Percentiles rank a stretch among this genome's conserved stretches.
phyloP scores from a whole-genome alignment of 805 yeast species.

The Candida ascalaphidarum region DNA sequence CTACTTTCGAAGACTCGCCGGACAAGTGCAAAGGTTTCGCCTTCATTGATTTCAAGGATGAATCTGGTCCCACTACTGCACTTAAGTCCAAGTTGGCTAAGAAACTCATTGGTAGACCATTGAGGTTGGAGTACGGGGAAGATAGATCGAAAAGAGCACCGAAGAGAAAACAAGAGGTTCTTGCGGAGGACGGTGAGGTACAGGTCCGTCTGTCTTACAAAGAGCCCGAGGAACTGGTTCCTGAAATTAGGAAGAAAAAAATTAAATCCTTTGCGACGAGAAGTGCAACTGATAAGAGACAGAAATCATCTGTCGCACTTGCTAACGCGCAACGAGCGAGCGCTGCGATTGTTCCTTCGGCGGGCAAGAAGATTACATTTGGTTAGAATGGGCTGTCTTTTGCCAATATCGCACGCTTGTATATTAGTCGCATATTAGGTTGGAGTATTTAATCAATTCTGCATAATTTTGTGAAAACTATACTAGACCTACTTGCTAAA shows the following conservation, averaged over 20 bases:
- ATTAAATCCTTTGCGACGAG: no score
- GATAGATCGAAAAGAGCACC: slow-evolving; percentile 78
- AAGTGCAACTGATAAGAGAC: slow-evolving; percentile 44
- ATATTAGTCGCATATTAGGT: no score
- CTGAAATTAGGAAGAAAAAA: no score
- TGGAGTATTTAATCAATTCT: no score
- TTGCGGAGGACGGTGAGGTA: slow-evolving; percentile 12
- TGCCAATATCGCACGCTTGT: no score
- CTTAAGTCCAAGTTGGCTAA: slow-evolving; percentile 62
- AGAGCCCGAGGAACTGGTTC: no score
- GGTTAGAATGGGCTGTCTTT: slow-evolving; percentile 29
- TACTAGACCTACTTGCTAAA: no score
- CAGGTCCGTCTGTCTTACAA: no score
- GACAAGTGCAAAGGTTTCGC: slow-evolving; percentile 98
- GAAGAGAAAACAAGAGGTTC: slow-evolving; percentile 19
- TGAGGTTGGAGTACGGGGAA: slow-evolving; percentile 90
- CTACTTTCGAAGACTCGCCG: slow-evolving; percentile 93
- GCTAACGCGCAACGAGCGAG: slow-evolving; percentile 85
- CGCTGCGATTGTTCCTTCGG: slow-evolving; percentile 79
- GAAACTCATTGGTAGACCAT: slow-evolving; percentile 60
- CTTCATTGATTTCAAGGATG: slow-evolving; percentile 77
- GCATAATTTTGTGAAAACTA: no score
- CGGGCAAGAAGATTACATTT: slow-evolving; percentile 81
- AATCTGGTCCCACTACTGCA: slow-evolving; percentile 77
- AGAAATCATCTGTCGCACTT: slow-evolving; percentile 75